These are phyloP conservation scores for Neonectria faginata DNA, from an alignment of 2,329 filamentous ascomycete genomes.

Conservation along the genomic window DNA sequence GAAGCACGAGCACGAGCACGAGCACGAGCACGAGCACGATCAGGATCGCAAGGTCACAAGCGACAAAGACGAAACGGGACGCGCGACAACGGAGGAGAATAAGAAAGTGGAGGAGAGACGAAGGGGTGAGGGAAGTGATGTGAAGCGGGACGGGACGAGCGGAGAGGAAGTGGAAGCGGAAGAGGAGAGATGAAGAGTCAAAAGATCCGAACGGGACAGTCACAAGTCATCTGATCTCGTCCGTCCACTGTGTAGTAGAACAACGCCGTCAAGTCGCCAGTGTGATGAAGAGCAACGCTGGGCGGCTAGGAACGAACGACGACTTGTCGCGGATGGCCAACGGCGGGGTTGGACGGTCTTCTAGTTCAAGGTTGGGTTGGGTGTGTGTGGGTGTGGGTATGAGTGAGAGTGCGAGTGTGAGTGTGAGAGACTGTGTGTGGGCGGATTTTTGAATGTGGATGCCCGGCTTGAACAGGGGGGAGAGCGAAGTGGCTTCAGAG, in stretches of 20 bases:
- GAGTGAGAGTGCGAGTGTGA: too few relatives aligned
- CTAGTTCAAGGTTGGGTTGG: constrained; percentile 14
- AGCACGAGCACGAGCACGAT: constrained; percentile 13
- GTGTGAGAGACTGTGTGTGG: constrained; percentile 1
- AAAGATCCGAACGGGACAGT: constrained; percentile 2
- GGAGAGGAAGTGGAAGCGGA: constrained; percentile 2
- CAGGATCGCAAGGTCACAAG: constrained; percentile 16
- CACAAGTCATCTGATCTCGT: constrained; percentile 38
- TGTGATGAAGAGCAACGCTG: constrained; percentile 41
- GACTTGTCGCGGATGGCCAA: constrained; percentile 29
- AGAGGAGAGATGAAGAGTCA: constrained; percentile 26
- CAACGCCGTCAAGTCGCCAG: constrained; percentile 24
- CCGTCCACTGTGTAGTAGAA: constrained; percentile 23
- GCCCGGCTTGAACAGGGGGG: constrained; percentile 11
- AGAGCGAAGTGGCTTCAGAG: constrained; percentile 12
- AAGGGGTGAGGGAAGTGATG: constrained; percentile 13
- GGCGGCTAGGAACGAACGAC: constrained; percentile 41
- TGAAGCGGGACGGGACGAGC: constrained; percentile 15
- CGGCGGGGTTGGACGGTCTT: constrained; percentile 30
- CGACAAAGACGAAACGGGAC: constrained; percentile 32
- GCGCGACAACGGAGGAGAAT: constrained; percentile 9
- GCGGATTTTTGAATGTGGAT: constrained; percentile 15
- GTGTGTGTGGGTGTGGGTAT: constrained; percentile 9
- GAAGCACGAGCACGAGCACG: constrained; percentile 9
- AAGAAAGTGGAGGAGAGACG: constrained; percentile 8